A percentile compares a stretch with the other conserved stretches of the same genome.
phyloP scores from a whole-genome alignment of 2,329 filamentous ascomycete species.

The Diaporthe longicolla region DNA sequence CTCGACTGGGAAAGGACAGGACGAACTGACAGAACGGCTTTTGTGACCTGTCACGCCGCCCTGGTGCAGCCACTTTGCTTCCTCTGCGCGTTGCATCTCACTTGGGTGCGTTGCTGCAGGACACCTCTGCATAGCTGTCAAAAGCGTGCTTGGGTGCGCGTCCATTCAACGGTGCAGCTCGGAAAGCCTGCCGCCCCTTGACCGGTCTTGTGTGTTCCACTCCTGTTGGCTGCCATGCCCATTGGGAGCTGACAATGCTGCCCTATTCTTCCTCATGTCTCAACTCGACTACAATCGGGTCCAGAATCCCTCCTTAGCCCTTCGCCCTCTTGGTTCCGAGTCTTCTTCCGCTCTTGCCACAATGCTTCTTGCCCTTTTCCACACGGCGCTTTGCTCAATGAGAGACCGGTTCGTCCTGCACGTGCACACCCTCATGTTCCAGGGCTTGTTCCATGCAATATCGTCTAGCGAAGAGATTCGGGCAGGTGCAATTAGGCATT shows the following conservation, averaged over 20 bases:
- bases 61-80: slow-evolving; percentile 17
- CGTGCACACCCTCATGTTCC: background rate
- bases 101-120: slow-evolving; percentile 32
- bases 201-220: slow-evolving; percentile 33
- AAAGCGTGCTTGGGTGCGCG: slow-evolving; percentile 19
- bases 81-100: slow-evolving; percentile 12
- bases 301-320: background rate
- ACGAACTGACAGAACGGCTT: slow-evolving; percentile 4
- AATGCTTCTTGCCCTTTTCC: background rate
- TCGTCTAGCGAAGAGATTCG: background rate
- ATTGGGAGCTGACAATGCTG: slow-evolving; percentile 33
- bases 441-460: background rate
- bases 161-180: slow-evolving; percentile 32
- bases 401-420: background rate
- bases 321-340: background rate
- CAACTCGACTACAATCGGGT: slow-evolving; percentile 2
- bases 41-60: slow-evolving; percentile 30
- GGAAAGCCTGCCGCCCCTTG: slow-evolving; percentile 35
- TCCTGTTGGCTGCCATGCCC: slow-evolving; percentile 24
- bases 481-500: slow-evolving; percentile 31
- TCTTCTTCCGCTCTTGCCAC: slow-evolving; percentile 11
- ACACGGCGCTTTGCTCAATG: background rate
- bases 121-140: slow-evolving; percentile 33
- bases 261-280: slow-evolving; percentile 27
- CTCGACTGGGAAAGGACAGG: slow-evolving; percentile 11